A percentile compares a stretch with the other conserved stretches of the same genome.
phyloP scores from a whole-genome alignment of 345 rosid genomes.

The Camelina laxa region DNA sequence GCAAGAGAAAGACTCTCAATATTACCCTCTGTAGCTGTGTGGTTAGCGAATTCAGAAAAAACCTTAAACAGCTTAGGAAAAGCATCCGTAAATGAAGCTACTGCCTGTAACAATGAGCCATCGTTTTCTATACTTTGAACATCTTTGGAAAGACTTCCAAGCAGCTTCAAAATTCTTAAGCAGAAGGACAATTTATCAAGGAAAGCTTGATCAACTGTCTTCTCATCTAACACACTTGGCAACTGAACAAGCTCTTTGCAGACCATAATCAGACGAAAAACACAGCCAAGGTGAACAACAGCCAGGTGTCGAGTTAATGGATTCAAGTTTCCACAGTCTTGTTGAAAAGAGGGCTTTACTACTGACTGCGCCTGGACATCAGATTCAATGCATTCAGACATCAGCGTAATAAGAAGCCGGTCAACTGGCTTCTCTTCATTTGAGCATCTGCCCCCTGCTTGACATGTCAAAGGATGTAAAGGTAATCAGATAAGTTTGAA shows the following conservation, averaged over 20 bases:
- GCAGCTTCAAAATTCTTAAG: constrained; percentile 81
- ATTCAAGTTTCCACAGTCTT: constrained; percentile 59
- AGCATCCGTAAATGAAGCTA: constrained; percentile 68
- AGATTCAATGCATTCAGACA: constrained; percentile 69
- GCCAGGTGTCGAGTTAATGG: constrained; percentile 85
- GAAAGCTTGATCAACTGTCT: constrained; percentile 53
- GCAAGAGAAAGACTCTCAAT: constrained; percentile 70
- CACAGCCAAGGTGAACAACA: constrained; percentile 65
- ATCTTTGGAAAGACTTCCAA: constrained; percentile 64
- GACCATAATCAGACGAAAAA: constrained; percentile 61
- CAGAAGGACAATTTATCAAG: constrained; percentile 62
- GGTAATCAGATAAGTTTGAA: constrained; percentile 22
- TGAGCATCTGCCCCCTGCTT: constrained; percentile 65
- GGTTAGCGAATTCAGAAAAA: constrained; percentile 65
- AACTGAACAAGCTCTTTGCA: constrained; percentile 65
- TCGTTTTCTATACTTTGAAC: constrained; percentile 68
- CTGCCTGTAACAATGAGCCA: constrained; percentile 61
- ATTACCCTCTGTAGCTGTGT: constrained; percentile 66
- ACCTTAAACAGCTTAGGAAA: constrained; percentile 64
- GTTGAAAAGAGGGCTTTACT: constrained; percentile 47
- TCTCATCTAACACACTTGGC: constrained; percentile 66
- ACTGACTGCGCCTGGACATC: constrained; percentile 57
- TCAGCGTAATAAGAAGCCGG: constrained; percentile 63
- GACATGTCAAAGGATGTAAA: constrained; percentile 32
- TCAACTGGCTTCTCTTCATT: constrained; percentile 78